Base-by-base conservation (phyloP, 192 early-diverging fungal species). In the Rhizophagus sp. region DNA sequence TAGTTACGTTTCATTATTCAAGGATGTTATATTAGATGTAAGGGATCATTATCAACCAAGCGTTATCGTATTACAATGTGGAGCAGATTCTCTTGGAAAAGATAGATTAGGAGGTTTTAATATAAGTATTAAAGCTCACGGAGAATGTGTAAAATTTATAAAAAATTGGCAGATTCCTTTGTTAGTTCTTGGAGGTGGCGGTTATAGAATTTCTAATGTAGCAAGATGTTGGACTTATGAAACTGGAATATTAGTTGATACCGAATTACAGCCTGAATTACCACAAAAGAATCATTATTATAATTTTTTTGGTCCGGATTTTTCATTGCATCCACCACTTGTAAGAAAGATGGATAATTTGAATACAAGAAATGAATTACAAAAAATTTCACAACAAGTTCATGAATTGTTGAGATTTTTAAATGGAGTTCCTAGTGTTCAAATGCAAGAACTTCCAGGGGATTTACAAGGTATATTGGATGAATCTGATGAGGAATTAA, bases 141-240 rank as follows among this genome's bases (percentile, higher is more conserved):
- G 94, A 17, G 85, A 91, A 71, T 92, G 94, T 70, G 89, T 96
- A 1, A 88, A 91, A 76, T 95, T 92, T 78, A 91, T 97, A 82
- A 96, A 95, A 81, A 87, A 82, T 52, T 94, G 94, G 52, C 88
- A 93, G 68, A 81, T 97, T 13, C 96, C 96, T 0, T 81, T 95
- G 63, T 41, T 96, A 64, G 89, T 96, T 15, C 87, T 97, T 7
- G 96, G 94, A 49, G 96, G 95, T 27, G 96, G 98, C 24, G 98
- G 98, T 3, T 99, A 99, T 81, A 97, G 91, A 27, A 92, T 92
- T 33, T 80, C 93, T 13, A 97, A 99, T 86, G 95, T 96, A 3
- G 95, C 96, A 7, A 85, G 97, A 24, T 95, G 96, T 80, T 99
- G 97, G 97, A 90, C 95, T 25, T 97, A 96, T 75, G 93, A 99